These are phyloP conservation scores for Pouteria glomerata DNA, from an alignment of 148 eudicot genomes.

Conservation along the genomic window DNA sequence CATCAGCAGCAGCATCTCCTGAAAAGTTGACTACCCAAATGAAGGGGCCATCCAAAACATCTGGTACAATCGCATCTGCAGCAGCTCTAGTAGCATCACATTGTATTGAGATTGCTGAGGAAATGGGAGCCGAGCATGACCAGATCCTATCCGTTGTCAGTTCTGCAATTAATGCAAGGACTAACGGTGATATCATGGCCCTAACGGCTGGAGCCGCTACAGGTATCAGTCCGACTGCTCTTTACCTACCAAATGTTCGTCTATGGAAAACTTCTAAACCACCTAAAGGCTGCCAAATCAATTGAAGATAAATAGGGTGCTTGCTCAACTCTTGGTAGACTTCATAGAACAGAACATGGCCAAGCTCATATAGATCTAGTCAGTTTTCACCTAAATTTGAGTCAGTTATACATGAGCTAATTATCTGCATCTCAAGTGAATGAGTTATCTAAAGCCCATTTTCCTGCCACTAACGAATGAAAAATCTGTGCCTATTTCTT, in stretches of 20 bases:
- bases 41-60: slow-evolving; percentile 37
- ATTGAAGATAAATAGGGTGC: background rate
- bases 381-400: background rate
- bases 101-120: slow-evolving; percentile 87
- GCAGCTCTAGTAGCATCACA: slow-evolving; percentile 93
- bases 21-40: slow-evolving; percentile 29
- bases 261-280: slow-evolving; percentile 1
- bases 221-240: slow-evolving; percentile 31
- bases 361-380: background rate
- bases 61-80: slow-evolving; percentile 76
- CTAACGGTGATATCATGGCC: slow-evolving; percentile 86
- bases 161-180: slow-evolving; percentile 74
- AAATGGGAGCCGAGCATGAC: slow-evolving; percentile 81
- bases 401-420: background rate
- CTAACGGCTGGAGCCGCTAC: slow-evolving; percentile 97
- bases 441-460: background rate
- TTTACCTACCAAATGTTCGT: background rate
- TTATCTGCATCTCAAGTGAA: too few relatives aligned
- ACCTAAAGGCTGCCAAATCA: background rate
- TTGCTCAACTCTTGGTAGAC: background rate
- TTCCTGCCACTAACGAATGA: background rate
- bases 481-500: background rate
- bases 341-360: background rate
- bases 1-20: slow-evolving; percentile 33
- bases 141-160: slow-evolving; percentile 62